These are phyloP conservation scores for Solanum paucissectum DNA, from an alignment of 257 asterid species.

Conservation along the genomic window DNA sequence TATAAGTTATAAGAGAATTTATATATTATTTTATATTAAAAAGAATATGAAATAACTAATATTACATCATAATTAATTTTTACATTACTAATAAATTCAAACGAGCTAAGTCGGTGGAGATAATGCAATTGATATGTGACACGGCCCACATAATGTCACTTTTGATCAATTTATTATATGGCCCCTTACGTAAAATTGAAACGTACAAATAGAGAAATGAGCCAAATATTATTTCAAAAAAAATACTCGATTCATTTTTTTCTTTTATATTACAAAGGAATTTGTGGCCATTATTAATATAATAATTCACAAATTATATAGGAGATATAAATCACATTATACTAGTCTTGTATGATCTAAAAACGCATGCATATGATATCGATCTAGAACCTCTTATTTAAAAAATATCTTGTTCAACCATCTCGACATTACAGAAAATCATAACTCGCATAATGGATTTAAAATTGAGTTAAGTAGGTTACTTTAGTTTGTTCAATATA, in stretches of 20 bases:
- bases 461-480: neutral
- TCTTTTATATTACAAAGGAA: neutral
- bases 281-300: neutral
- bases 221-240: neutral
- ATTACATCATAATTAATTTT: too few relatives aligned
- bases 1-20: neutral
- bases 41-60: too few relatives aligned
- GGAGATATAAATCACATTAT: neutral
- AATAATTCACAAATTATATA: neutral
- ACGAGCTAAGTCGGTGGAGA: neutral
- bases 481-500: neutral
- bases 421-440: neutral
- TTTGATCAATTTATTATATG: neutral
- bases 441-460: neutral
- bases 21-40: too few relatives aligned
- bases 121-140: neutral
- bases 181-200: neutral
- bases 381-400: neutral
- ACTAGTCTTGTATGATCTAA: neutral
- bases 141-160: neutral
- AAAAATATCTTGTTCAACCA: neutral
- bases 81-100: too few relatives aligned
- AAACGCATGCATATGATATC: neutral
- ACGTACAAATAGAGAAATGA: neutral
- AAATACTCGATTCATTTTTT: neutral